phyloP scores from a whole-genome alignment of 2,329 filamentous ascomycete genomes.

The Exophiala lecanii-corni region DNA sequence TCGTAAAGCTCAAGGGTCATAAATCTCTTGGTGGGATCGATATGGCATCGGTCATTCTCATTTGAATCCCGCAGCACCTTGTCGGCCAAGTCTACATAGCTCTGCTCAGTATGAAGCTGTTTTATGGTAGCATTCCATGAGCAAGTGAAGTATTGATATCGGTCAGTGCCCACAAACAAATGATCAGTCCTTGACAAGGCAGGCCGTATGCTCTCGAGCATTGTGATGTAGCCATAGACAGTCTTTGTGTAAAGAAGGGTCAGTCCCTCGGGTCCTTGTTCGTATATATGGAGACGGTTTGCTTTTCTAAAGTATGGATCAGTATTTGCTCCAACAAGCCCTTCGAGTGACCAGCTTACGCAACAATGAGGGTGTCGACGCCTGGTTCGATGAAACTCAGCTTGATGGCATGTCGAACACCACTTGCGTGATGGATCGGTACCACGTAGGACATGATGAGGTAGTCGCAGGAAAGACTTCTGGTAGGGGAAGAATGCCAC shows the following conservation, averaged over 20 bases:
- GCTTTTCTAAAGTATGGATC: slow-evolving; percentile 65
- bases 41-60: slow-evolving; percentile 74
- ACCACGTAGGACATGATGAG: slow-evolving; percentile 82
- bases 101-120: slow-evolving; percentile 53
- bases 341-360: slow-evolving; percentile 58
- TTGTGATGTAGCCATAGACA: slow-evolving; percentile 80
- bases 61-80: slow-evolving; percentile 67
- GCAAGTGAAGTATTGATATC: slow-evolving; percentile 84
- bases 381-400: slow-evolving; percentile 68
- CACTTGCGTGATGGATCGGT: slow-evolving; percentile 87
- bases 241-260: slow-evolving; percentile 62
- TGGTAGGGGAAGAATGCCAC: too few relatives aligned
- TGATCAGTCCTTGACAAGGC: slow-evolving; percentile 71
- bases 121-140: slow-evolving; percentile 65
- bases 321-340: too few relatives aligned
- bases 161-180: slow-evolving; percentile 87
- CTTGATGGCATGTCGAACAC: slow-evolving; percentile 81
- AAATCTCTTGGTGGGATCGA: slow-evolving; percentile 72
- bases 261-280: slow-evolving; percentile 60
- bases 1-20: slow-evolving; percentile 66
- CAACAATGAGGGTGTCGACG: slow-evolving; percentile 78
- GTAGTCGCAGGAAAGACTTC: neutral
- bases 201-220: slow-evolving; percentile 76
- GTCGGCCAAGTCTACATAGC: slow-evolving; percentile 57
- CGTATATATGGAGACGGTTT: slow-evolving; percentile 82